Base-by-base conservation (phyloP, 768 basidiomycete genomes). In the Ramaria sp. region DNA sequence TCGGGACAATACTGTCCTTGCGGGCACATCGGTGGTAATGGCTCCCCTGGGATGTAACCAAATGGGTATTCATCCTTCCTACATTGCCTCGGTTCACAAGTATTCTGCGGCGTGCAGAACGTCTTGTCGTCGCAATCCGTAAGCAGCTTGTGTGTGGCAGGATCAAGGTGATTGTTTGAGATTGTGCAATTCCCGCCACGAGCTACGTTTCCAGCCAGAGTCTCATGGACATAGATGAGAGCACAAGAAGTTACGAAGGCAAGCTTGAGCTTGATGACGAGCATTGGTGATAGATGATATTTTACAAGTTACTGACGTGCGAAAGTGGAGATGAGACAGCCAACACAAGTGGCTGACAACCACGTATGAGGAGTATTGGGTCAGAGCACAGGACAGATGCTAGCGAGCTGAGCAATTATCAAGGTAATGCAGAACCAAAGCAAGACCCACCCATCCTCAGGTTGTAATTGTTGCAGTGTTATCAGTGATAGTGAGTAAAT, bases 1-100 rank as follows among this genome's bases (percentile, higher is more conserved):
- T 93, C 89, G 0, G 88, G 88, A 65, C 90, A 92, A 66, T 91
- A 92, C 61, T 77, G 64, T n/a, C 78, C 82, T 32, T 62, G 60
- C 7, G 70, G 64, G 62, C 90, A 93, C 60, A 78, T 73, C 8
- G 72, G 69, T 1, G 90, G 89, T 20, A 88, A 61, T 8, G 62
- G 57, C 37, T 66, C 48, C 4, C 64, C 69, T 51, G 66, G 62
- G 7, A 59, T 15, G 61, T 81, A 88, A 52, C 85, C 84, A 65
- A 88, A 85, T 2, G 88, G 84, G 63, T 78, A 88, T 44, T 83
- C 78, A 62, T 91, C 88, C 60, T 68, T 77, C 59, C 91, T 75
- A 66, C 88, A 93, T 4, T 81, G 75, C 64, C 78, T 84, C 45
- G 70, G 66, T 20, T 73, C 67, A 67, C 90, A 93, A 16, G 65